Conservation (phyloP, 495 filamentous ascomycete species). For the Neurospora hispaniola region DNA sequence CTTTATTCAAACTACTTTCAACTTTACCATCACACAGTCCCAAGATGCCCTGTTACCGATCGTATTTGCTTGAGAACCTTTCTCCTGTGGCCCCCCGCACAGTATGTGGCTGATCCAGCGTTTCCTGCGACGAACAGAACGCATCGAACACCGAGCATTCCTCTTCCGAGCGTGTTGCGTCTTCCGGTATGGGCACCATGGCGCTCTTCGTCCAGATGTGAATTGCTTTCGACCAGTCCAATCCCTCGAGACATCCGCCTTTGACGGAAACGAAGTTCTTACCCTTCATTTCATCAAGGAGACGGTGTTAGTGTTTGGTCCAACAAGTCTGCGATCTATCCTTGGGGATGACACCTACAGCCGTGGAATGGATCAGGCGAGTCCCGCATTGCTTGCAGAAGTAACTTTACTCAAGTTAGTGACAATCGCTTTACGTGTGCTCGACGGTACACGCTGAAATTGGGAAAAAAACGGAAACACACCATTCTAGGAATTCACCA, state of each 20-base stretch:
- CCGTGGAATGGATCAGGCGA: constrained; percentile 44
- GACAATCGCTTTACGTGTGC: background rate
- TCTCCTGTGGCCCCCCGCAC: constrained; percentile 13
- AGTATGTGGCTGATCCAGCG: constrained; percentile 29
- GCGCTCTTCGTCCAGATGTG: constrained; percentile 54
- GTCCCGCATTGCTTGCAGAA: constrained; percentile 53
- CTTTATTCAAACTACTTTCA: background rate
- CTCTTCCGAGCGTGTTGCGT: constrained; percentile 37
- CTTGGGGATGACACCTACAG: constrained; percentile 18
- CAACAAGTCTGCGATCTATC: background rate
- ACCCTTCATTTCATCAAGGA: constrained; percentile 22
- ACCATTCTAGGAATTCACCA: constrained; percentile 39
- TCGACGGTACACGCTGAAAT: background rate
- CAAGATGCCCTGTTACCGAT: background rate
- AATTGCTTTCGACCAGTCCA: constrained; percentile 44
- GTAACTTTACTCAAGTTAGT: constrained; percentile 23
- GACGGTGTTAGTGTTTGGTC: background rate
- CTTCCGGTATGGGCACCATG: constrained; percentile 53
- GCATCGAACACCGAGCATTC: constrained; percentile 25
- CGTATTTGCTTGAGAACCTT: background rate
- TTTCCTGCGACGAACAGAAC: constrained; percentile 26
- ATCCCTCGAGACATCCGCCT: constrained; percentile 48
- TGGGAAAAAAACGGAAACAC: constrained; percentile 4
- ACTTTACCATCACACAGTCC: background rate
- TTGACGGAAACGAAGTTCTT: constrained; percentile 48